Evolutionary conservation across 257 asterid species (phyloP).

Genomic region (Penstemon eatonii): DNA sequence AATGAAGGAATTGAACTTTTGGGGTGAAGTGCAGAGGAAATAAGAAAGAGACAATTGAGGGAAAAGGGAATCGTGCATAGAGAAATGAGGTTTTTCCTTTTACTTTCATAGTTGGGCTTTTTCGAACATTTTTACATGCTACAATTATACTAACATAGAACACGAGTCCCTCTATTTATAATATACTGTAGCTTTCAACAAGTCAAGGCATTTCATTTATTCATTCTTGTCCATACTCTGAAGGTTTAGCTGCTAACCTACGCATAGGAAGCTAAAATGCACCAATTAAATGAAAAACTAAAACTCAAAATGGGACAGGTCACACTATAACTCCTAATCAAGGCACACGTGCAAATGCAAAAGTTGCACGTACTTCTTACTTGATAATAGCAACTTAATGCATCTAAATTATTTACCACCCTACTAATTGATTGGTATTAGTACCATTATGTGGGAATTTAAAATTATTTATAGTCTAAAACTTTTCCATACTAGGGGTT

Average conservation of each 20-base stretch:
- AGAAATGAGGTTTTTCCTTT: slow-evolving; percentile 24
- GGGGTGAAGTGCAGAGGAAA: slow-evolving; percentile 23
- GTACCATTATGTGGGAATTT: slow-evolving; percentile 4
- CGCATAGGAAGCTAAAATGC: slow-evolving; percentile 5
- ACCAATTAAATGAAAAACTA: background rate
- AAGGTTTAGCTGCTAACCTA: background rate
- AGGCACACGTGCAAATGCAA: slow-evolving; percentile 53
- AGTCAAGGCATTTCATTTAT: background rate
- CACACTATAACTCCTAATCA: slow-evolving; percentile 15
- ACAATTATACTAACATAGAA: background rate
- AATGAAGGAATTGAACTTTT: slow-evolving; percentile 19
- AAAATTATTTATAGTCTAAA: background rate
- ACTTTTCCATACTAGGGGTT: background rate
- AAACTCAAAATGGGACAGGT: background rate
- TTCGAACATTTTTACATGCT: background rate
- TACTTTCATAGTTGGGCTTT: background rate
- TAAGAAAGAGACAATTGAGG: slow-evolving; percentile 33
- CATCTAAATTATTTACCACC: slow-evolving; percentile 32
- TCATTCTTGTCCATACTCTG: no score
- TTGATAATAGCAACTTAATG: slow-evolving; percentile 28
- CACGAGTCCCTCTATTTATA: no score
- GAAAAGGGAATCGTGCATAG: slow-evolving; percentile 28
- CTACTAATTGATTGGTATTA: slow-evolving; percentile 23
- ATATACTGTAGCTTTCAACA: no score
- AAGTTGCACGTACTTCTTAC: slow-evolving; percentile 1